Evolutionary conservation across 805 yeast genomes (phyloP), one percentile per base, ranked within the genome.

Genomic region (Candida broadrunensis): DNA sequence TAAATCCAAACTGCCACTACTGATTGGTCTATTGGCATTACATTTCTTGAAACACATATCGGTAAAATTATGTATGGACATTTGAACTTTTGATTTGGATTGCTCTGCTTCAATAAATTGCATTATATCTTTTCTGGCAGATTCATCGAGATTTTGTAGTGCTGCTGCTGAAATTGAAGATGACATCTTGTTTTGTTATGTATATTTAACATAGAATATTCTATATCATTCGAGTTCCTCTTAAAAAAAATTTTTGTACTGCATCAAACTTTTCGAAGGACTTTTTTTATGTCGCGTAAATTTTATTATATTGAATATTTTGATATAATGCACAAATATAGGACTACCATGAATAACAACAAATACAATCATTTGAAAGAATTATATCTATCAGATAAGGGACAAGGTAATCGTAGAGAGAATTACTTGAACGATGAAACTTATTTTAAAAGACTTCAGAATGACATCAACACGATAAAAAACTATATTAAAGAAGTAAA

Each of bases 31-130:
- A 45, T 64, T 59, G 36, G 69, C 65, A 38, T 88, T 76, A 63
- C 98, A 90, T 65, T 86, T 85, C 60, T 84, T 86, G 75, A 88
- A 90, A 61, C 98, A 90, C 72, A 83, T 73, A 58, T 88, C 90
- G 20, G 97, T 89, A 76, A 88, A 88, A 55, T 75, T 79, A 61
- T 90, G 96, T 45, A 90, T 85, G 25, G 95, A 80, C 68, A 78
- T 75, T 62, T 88, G 96, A 23, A 90, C 87, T 66, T 88, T 88
- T 41, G 91, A 82, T 68, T 86, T 88, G 47, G 93, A 78, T 58
- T 85, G 83, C 65, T 90, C 97, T 12, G 83, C 67, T 58, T 88
- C 95, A 36, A 89, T 70, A 69, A 88, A 89, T 42, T 75, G 72
- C 52, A 81, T 71, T 37, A 89, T 80, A 47, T 88, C 95, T 56